Evolutionary conservation across 768 basidiomycete genomes (phyloP).

Genomic region (Agrocybe chaxingu): DNA sequence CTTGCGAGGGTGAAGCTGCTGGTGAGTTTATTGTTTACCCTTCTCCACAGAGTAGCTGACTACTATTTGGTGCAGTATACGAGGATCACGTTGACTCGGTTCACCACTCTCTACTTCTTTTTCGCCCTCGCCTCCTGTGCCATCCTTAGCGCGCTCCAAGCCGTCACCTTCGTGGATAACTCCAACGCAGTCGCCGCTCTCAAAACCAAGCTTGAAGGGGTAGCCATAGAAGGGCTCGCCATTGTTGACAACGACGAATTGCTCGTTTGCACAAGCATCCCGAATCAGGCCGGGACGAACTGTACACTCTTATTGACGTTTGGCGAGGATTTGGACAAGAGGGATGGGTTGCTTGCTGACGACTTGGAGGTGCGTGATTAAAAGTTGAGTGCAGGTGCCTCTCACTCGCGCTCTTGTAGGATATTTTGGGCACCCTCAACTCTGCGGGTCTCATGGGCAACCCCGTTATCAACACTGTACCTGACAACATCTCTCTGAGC

Average conservation of each 20-base stretch:
- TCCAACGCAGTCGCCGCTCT: slow-evolving; percentile 29
- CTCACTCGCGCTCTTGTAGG: background rate
- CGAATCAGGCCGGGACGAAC: slow-evolving; percentile 23
- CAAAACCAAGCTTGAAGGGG: slow-evolving; percentile 23
- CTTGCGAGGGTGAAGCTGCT: slow-evolving; percentile 23
- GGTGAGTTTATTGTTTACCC: slow-evolving; percentile 18
- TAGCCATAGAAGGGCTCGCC: slow-evolving; percentile 21
- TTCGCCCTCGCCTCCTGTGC: slow-evolving; percentile 40
- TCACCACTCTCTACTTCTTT: slow-evolving; percentile 45
- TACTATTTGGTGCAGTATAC: slow-evolving; percentile 31
- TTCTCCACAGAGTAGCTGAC: background rate
- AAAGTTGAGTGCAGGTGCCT: background rate
- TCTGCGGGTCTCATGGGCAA: background rate
- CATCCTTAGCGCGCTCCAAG: slow-evolving; percentile 39
- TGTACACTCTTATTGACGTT: slow-evolving; percentile 19
- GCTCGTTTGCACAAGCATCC: slow-evolving; percentile 38
- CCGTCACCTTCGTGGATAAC: slow-evolving; percentile 34
- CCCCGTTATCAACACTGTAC: background rate
- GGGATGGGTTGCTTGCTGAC: background rate
- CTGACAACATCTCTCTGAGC: background rate
- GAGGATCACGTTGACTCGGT: slow-evolving; percentile 46
- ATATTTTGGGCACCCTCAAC: background rate
- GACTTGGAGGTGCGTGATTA: background rate
- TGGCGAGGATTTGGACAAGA: background rate
- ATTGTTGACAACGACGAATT: slow-evolving; percentile 22